Conservation (phyloP, 2,329 filamentous ascomycete species). For the Hirsutella thompsonii region DNA sequence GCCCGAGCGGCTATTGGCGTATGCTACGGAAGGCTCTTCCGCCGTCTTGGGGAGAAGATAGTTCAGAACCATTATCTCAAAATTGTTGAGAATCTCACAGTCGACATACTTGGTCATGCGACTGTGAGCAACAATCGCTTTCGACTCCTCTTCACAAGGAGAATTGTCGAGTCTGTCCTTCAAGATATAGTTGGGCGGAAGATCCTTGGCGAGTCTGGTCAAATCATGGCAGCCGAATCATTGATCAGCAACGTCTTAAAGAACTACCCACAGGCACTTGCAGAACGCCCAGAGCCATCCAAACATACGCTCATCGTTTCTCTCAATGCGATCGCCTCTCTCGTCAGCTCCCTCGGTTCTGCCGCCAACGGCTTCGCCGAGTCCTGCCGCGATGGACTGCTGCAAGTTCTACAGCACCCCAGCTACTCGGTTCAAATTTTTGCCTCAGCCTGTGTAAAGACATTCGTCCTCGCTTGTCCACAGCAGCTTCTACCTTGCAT, state of each 20-base stretch:
- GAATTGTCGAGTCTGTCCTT: slow-evolving; percentile 71
- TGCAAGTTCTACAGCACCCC: slow-evolving; percentile 86
- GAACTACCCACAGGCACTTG: slow-evolving; percentile 82
- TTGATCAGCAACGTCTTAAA: slow-evolving; percentile 83
- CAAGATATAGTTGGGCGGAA: slow-evolving; percentile 71
- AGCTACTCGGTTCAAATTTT: slow-evolving; percentile 95
- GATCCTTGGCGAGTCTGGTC: slow-evolving; percentile 80
- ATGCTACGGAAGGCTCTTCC: slow-evolving; percentile 74
- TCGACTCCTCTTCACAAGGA: slow-evolving; percentile 70
- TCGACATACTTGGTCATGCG: slow-evolving; percentile 65
- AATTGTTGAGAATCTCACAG: slow-evolving; percentile 69
- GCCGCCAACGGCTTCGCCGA: slow-evolving; percentile 72
- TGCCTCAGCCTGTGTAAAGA: slow-evolving; percentile 72
- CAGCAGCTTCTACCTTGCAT: slow-evolving; percentile 84
- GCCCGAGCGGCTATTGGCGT: slow-evolving; percentile 72
- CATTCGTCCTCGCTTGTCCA: slow-evolving; percentile 80
- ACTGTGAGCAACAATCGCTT: slow-evolving; percentile 77
- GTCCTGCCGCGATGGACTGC: slow-evolving; percentile 67
- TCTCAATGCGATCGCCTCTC: slow-evolving; percentile 63
- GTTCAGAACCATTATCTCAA: slow-evolving; percentile 72
- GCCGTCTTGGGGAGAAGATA: slow-evolving; percentile 65
- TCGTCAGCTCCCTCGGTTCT: slow-evolving; percentile 71
- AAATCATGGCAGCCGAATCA: slow-evolving; percentile 67
- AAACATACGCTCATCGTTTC: slow-evolving; percentile 76
- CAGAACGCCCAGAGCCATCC: slow-evolving; percentile 75